Evolutionary conservation across 352 stramenopile species (phyloP), one percentile per base, ranked within the genome.

Genomic region (Globisporangium alternatum): DNA sequence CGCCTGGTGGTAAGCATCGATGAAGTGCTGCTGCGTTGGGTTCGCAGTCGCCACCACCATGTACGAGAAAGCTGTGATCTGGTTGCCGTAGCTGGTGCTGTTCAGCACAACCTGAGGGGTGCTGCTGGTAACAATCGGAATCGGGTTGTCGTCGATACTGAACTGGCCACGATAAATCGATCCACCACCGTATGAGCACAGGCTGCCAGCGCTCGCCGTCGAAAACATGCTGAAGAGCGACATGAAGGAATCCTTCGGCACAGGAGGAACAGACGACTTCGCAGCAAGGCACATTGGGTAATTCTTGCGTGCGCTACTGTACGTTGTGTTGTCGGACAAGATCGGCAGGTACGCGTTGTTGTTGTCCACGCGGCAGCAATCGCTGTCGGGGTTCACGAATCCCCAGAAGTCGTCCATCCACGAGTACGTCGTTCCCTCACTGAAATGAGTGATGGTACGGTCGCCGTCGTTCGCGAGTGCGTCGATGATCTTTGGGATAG

Each of bases 351-450:
- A 89, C 19, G 67, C 66, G 0, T 61, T 65, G 17, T 71, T 56
- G 45, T 64, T 72, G 60, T 89, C 72, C 53, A 88, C 75, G 49
- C 77, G 77, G 22, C 80, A 89, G 54, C 80, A 89, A 45, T 86
- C 80, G 43, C 73, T 83, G 55, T 88, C 75, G 2, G 80, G 74
- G 45, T 70, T 86, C 2, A 84, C 75, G 58, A 89, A 89, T 35
- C 76, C 76, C 78, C 78, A 88, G 60, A 81, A 85, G 53, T 88
- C 76, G 41, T 89, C 80, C 65, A 88, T 83, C 80, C 80, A 89
- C 22, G 80, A 89, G 65, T 88, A 87, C 3, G 77, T 81, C 54
- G 76, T 79, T 28, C 79, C 78, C 7, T 72, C 70, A 53, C 75
- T 84, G 53, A 87, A 79, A 57, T 88, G 80, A 19, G 78, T 82